Evolutionary conservation across 2,329 filamentous ascomycete species (phyloP), one percentile per base, ranked within the genome.

Genomic region (Neonectria hederae): DNA sequence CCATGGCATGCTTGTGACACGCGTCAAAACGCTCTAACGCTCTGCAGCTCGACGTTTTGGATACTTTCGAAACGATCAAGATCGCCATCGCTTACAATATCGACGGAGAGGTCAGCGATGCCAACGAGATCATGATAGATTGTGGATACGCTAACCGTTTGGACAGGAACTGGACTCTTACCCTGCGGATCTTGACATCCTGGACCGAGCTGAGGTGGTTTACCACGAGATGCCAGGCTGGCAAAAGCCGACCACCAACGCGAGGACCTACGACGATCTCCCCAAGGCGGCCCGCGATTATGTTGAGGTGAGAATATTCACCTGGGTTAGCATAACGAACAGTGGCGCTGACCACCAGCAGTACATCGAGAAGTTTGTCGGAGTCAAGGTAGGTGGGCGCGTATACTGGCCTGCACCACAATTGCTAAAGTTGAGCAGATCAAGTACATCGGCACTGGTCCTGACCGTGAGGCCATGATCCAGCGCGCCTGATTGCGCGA

Each of bases 51-150:
- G 69, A 71, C 56, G 84, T 93, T 40, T 83, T 94, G 17, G 91
- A 94, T 76, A 87, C 87, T 32, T 93, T 97, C 76, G 83, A 87
- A 10, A 89, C 88, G 73, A 86, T 97, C 79, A 92, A 94, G 77
- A 83, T 92, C 54, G 91, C 91, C 19, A 87, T 91, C 14, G 89
- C 87, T 2, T 97, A 97, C 81, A 84, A 83, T 71, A 76, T 73
- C 51, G 69, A 77, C 61, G 74, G 74, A 64, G 65, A 76, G 63
- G 70, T 73, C 42, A 67, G 61, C 61, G 24, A 65, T 56, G 53
- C 17, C 43, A 52, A 63, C n/a, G 43, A 59, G 55, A 54, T 62
- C 54, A 57, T 69, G 28, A 59, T 66, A 54, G 40, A 65, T 68
- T 60, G 54, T 62, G 13, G 54, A 57, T 42, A 82, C 57, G 75